Base-by-base conservation (phyloP, 805 yeast genomes). In the Saturnispora hagleri region DNA sequence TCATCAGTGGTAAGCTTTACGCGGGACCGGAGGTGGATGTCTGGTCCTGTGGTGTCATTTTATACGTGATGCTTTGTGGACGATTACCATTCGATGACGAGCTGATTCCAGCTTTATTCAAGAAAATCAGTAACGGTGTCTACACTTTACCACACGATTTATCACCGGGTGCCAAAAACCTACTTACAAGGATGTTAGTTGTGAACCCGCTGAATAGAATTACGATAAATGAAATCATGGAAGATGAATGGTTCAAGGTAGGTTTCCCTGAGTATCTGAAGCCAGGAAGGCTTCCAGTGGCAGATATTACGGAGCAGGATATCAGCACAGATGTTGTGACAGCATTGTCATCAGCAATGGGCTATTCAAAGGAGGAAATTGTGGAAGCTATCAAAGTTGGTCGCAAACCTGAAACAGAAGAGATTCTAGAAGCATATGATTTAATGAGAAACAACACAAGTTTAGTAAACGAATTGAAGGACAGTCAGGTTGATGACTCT, bases 21-120 rank as follows among this genome's bases (percentile, higher is more conserved):
- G 98, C 97, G 2, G 98, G 98, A 9, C 97, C 98, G 3, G 97
- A 91, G 69, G 97, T 91, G 46, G 98, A 90, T 67, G 97, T 90
- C 51, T 90, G 98, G 98, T 86, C 95, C 0, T 86, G 96, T 63
- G 98, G 98, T 61, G 97, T 91, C 40, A 89, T 91, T 46, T 73
- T 90, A 51, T 91, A 90, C 60, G 98, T 90, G 50, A 90, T 90
- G 97, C 74, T 91, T 49, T 90, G 97, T 69, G 97, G 98, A 40
- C 75, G 97, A 60, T 75, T 90, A 60, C 98, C 98, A 13, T 90
- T 90, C 66, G 98, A 90, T 69, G 98, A 90, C 68, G 98, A 90
- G 64, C 85, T 89, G 65, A 91, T 90, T 51, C 98, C 98, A 7
- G 95, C 93, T 1, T 73, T 90, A 56, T 90, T 91, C 74, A 89